Conservation (phyloP, 352 stramenopile species). For the Phytophthora crassamura region DNA sequence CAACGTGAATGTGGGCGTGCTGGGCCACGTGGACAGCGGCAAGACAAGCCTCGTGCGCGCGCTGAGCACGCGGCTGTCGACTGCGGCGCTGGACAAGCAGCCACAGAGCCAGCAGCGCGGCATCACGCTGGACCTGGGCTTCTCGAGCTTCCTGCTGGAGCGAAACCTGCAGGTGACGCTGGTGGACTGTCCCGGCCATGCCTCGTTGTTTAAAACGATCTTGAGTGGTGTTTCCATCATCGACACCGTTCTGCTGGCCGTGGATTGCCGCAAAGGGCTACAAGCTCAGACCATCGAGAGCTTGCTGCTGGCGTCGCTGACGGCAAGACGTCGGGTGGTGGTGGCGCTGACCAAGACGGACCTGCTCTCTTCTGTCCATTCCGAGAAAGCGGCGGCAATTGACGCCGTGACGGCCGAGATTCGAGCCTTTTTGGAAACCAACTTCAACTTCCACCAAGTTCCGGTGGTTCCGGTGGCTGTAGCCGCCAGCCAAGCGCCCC, state of each 20-base stretch:
- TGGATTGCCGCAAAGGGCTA: constrained; percentile 97
- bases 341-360: constrained; percentile 98
- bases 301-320: constrained; percentile 95
- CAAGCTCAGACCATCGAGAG: constrained; percentile 99
- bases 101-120: constrained; percentile 96
- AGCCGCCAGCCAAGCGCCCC: constrained; percentile 42
- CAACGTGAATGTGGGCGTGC: constrained; percentile 99
- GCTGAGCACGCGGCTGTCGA: constrained; percentile 97
- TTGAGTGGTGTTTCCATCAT: constrained; percentile 99
- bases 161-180: constrained; percentile 93
- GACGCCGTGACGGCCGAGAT: constrained; percentile 77
- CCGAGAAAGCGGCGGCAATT: constrained; percentile 51
- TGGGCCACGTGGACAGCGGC: constrained; percentile 98
- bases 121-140: constrained; percentile 99
- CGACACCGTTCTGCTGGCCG: constrained; percentile 97
- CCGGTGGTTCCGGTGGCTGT: constrained; percentile 90
- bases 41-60: constrained; percentile 98
- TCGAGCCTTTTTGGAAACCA: constrained; percentile 30
- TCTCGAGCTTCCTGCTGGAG: constrained; percentile 95
- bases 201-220: constrained; percentile 99
- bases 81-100: constrained; percentile 98
- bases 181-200: constrained; percentile 97
- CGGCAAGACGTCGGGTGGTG: constrained; percentile 89
- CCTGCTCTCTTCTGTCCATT: constrained; percentile 68
- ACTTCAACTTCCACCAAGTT: constrained; percentile 38